Evolutionary conservation across 495 filamentous ascomycete genomes (phyloP), one percentile per base, ranked within the genome.

Genomic region (Oidiodendron maius): DNA sequence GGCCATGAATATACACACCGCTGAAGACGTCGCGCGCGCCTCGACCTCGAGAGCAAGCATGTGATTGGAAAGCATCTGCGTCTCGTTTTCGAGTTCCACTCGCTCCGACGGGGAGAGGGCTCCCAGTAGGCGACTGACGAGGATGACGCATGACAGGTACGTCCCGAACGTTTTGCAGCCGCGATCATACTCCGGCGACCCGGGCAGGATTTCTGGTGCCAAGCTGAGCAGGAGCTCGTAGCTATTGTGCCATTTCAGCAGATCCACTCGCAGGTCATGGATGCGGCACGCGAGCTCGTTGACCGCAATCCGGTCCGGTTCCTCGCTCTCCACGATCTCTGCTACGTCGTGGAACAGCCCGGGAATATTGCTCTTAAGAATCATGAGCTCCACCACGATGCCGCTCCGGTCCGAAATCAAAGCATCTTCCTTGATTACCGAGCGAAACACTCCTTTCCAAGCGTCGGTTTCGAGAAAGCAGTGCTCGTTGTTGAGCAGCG

Each of bases 391-490:
- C 3, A 65, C 46, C 1, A 58, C 46, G 13, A 61, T 50, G 13
- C 60, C 49, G 42, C 57, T 61, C 11, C 60, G 53, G 28, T 61
- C 55, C 6, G 56, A 46, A 8, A 48, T 44, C 2, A 58, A 48
- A 4, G 41, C 30, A 3, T 58, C 51, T 2, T 54, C 26, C 1
- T 40, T 17, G 4, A 64, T 51, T 13, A 59, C 53, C 1, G 51
- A 54, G 21, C 37, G 44, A 1, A 69, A 35, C 13, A 61, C 51
- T 2, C 16, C 18, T 49, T 64, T 60, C 66, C 66, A 69, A 9
- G 45, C 35, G 15, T 44, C 6, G 16, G 53, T n/a, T 40, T 62
- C 58, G 1, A 67, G 53, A 25, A 64, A 66, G 40, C 61, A 63
- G 11, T 28, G 28, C 10, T 48, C 46, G 39, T 56, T 52, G 12